Evolutionary conservation across 805 yeast genomes (phyloP).

Genomic region (Cyberlindnera veronae): DNA sequence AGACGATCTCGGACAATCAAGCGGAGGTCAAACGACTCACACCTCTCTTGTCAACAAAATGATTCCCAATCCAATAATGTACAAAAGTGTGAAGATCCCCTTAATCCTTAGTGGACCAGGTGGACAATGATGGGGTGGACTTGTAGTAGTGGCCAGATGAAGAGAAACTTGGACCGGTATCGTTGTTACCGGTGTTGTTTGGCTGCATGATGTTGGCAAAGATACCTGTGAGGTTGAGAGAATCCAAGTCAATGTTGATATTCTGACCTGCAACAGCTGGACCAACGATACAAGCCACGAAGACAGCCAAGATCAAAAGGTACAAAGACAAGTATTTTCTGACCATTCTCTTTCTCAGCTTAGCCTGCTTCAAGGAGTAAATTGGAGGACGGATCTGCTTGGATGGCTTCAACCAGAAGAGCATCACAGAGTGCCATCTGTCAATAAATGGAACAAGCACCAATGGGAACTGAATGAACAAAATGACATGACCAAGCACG

Average conservation of each 20-base stretch:
- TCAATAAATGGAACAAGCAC: slow-evolving; percentile 84
- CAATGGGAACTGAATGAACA: slow-evolving; percentile 87
- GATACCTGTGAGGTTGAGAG: slow-evolving; percentile 34
- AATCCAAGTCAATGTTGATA: slow-evolving; percentile 32
- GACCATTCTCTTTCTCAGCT: slow-evolving; percentile 96
- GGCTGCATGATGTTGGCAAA: slow-evolving; percentile 84
- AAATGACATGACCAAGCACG: slow-evolving; percentile 81
- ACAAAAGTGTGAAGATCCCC: neutral
- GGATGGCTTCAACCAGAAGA: slow-evolving; percentile 97
- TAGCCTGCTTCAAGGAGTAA: slow-evolving; percentile 92
- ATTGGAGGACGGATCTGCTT: slow-evolving; percentile 98
- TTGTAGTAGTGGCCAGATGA: slow-evolving; percentile 39
- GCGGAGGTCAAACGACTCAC: neutral
- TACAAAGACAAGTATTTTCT: slow-evolving; percentile 85
- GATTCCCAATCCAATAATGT: neutral
- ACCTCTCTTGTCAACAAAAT: neutral
- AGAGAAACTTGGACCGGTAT: slow-evolving; percentile 57
- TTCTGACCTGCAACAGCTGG: slow-evolving; percentile 83
- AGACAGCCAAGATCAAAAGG: slow-evolving; percentile 64
- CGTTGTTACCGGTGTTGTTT: slow-evolving; percentile 75
- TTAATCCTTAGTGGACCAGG: slow-evolving; percentile 54
- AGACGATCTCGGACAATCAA: neutral
- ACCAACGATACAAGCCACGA: slow-evolving; percentile 76
- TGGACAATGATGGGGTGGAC: slow-evolving; percentile 46
- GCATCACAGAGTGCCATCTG: slow-evolving; percentile 96